Evolutionary conservation across 2,329 filamentous ascomycete species (phyloP).

Genomic region (Trichoderma pleuroti): DNA sequence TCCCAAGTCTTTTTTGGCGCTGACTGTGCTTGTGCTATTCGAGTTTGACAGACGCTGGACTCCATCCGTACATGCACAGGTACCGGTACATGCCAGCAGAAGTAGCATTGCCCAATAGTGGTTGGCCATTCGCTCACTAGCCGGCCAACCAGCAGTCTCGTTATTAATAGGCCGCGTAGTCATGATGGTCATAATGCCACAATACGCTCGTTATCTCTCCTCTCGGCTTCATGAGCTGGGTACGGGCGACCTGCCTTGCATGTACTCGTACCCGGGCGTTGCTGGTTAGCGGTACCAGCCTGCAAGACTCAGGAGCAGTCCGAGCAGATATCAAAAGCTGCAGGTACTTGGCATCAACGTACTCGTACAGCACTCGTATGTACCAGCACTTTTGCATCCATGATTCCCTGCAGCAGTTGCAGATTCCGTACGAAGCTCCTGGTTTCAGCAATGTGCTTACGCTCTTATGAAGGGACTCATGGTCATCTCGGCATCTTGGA

Average conservation of each 20-base stretch:
- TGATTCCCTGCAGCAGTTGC: not conserved
- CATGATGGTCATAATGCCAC: not conserved
- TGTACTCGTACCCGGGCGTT: not conserved
- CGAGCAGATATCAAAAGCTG: not conserved
- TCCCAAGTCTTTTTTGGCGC: not conserved
- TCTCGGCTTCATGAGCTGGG: not conserved
- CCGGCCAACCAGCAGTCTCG: not conserved
- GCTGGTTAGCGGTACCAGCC: not conserved
- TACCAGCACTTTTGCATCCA: not conserved
- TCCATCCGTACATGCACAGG: not conserved
- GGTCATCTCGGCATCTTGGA: not conserved
- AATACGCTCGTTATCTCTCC: not conserved
- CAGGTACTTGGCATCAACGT: not conserved
- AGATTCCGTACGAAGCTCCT: not conserved
- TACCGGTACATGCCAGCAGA: not conserved
- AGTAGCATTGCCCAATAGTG: not conserved
- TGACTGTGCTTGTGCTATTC: not conserved
- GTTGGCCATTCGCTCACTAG: not conserved
- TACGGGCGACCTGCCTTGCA: not conserved
- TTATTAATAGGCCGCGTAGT: slow-evolving; percentile 15
- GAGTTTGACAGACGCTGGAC: not conserved
- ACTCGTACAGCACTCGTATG: not conserved
- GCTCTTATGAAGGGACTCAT: slow-evolving; percentile 1
- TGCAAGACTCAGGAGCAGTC: not conserved
- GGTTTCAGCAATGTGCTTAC: slow-evolving; percentile 6